Evolutionary conservation across 1,139 yeast genomes (phyloP).

Genomic region (Saccharomyces hybrid): DNA sequence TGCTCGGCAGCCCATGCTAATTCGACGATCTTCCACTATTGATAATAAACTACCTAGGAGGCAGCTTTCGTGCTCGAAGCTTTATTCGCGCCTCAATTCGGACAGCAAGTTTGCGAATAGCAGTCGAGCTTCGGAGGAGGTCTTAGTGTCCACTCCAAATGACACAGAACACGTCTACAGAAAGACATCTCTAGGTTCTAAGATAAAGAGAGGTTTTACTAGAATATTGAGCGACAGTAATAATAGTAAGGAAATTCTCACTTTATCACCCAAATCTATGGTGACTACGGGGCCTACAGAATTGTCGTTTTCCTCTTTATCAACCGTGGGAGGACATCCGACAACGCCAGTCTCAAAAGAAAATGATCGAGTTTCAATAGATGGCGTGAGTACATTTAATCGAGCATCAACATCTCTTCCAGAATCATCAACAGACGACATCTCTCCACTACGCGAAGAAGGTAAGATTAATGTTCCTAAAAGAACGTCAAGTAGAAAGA

Average conservation of each 20-base stretch:
- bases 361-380: not conserved
- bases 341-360: not conserved
- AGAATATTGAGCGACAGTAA: slow-evolving; percentile 23
- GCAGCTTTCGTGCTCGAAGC: slow-evolving; percentile 3
- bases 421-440: not conserved
- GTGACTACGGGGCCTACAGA: not conserved
- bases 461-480: not conserved
- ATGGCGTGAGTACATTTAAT: not conserved
- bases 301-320: not conserved
- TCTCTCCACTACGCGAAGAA: not conserved
- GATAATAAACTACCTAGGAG: slow-evolving; percentile 3
- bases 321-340: not conserved
- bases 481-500: not conserved
- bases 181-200: slow-evolving; percentile 24
- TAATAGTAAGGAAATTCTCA: slow-evolving; percentile 10
- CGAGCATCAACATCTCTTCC: not conserved
- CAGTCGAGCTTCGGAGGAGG: slow-evolving; percentile 1
- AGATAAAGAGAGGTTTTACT: slow-evolving; percentile 24
- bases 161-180: slow-evolving; percentile 6
- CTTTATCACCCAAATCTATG: slow-evolving; percentile 4
- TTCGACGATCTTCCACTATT: not conserved
- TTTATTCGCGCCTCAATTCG: not conserved
- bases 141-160: slow-evolving; percentile 6
- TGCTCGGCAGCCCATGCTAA: not conserved
- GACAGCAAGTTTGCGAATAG: not conserved